These are phyloP conservation scores for Tolypocladium sp. DNA, from an alignment of 2,329 filamentous ascomycete species.

Conservation along the genomic window DNA sequence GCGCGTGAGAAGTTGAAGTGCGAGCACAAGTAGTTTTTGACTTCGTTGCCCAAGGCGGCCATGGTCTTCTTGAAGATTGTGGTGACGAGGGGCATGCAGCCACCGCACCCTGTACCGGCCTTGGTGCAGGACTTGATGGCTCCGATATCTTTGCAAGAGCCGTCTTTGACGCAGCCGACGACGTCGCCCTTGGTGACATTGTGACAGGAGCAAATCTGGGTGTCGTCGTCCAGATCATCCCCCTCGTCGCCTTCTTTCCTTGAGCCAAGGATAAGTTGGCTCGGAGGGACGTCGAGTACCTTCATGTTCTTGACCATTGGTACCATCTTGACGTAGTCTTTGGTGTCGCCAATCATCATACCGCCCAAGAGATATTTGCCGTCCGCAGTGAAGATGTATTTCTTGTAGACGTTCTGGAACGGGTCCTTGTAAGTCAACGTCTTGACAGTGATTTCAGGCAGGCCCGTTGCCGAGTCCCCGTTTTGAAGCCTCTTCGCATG, in stretches of 20 bases:
- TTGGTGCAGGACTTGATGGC: conserved; percentile 88
- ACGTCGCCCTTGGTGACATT: conserved; percentile 85
- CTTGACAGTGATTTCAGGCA: conserved; percentile 45
- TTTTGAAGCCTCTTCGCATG: conserved; percentile 24
- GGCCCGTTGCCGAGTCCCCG: background rate
- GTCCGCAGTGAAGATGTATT: conserved; percentile 83
- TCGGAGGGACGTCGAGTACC: conserved; percentile 65
- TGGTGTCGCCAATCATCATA: conserved; percentile 94
- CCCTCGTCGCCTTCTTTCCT: conserved; percentile 61
- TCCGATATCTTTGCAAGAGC: conserved; percentile 70
- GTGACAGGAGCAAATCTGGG: conserved; percentile 87
- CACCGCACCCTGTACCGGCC: conserved; percentile 82
- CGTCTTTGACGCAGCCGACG: conserved; percentile 61
- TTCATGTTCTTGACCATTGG: conserved; percentile 82
- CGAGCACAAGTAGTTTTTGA: conserved; percentile 76
- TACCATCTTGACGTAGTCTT: conserved; percentile 82
- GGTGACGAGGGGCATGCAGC: conserved; percentile 81
- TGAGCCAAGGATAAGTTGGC: conserved; percentile 74
- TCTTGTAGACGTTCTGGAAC: conserved; percentile 84
- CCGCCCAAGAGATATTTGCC: conserved; percentile 88
- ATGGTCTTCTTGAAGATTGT: conserved; percentile 87
- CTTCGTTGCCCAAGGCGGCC: conserved; percentile 74
- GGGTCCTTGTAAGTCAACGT: conserved; percentile 83
- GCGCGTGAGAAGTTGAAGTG: conserved; percentile 79
- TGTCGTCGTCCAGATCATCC: conserved; percentile 74